These are phyloP conservation scores for Raphanus hybrid DNA, from an alignment of 441 rosid genomes.

Conservation along the genomic window DNA sequence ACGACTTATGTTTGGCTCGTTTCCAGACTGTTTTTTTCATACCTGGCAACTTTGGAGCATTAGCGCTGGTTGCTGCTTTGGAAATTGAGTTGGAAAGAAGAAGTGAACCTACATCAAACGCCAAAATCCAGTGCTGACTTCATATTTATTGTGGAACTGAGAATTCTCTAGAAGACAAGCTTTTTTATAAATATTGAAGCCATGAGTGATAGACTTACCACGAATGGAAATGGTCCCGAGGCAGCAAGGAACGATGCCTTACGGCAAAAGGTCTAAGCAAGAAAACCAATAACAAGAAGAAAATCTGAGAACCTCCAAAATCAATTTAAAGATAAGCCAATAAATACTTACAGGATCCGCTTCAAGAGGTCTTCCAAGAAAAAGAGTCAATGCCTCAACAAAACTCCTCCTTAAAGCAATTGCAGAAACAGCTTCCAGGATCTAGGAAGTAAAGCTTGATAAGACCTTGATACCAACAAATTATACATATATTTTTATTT, in stretches of 20 bases:
- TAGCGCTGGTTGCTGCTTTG: conserved; percentile 82
- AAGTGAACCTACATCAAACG: conserved; percentile 66
- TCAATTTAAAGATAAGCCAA: conserved; percentile 3
- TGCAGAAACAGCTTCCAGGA: conserved; percentile 75
- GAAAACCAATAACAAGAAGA: conserved; percentile 36
- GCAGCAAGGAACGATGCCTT: conserved; percentile 73
- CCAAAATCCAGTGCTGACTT: conserved; percentile 5
- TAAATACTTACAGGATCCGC: conserved; percentile 78
- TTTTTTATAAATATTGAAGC: neutral
- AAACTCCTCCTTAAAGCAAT: conserved; percentile 71
- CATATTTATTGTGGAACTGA: conserved; percentile 3
- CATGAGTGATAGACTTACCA: conserved; percentile 52
- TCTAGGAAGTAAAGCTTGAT: conserved; percentile 44
- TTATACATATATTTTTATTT: conserved; percentile 5
- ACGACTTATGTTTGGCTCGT: neutral
- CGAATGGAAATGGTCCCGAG: conserved; percentile 76
- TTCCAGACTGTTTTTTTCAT: neutral
- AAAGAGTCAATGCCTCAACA: conserved; percentile 71
- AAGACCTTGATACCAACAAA: conserved; percentile 14
- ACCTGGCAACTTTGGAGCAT: conserved; percentile 93
- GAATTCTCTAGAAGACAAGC: conserved; percentile 13
- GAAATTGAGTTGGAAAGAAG: conserved; percentile 74
- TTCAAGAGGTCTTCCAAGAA: conserved; percentile 88
- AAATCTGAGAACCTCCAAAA: conserved; percentile 21
- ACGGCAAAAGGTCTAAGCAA: conserved; percentile 75